Conservation (phyloP, 257 asterid genomes). For the Gentiana straminea region DNA sequence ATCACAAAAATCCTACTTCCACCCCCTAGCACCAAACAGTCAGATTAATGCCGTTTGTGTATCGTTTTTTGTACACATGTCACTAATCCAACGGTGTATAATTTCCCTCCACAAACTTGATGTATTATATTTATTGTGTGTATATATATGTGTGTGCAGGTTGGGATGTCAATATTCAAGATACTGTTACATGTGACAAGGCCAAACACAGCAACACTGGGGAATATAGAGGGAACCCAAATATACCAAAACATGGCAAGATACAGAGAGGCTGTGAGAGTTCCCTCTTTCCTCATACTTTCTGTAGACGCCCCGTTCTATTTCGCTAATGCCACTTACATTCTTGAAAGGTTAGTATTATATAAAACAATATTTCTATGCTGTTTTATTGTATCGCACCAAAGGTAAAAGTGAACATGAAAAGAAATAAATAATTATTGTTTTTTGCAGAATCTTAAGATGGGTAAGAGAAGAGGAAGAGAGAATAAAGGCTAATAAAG, state of each 20-base stretch:
- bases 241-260: conserved; percentile 55
- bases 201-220: conserved; percentile 65
- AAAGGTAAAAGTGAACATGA: not conserved
- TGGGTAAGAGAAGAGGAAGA: conserved; percentile 97
- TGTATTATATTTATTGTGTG: not conserved
- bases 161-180: conserved; percentile 92
- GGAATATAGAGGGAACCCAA: conserved; percentile 79
- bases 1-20: not conserved
- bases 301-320: conserved; percentile 81
- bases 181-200: conserved; percentile 78
- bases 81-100: not conserved
- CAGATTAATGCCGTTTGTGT: too few relatives aligned
- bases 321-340: conserved; percentile 78
- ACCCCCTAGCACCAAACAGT: too few relatives aligned
- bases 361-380: not conserved
- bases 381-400: not conserved
- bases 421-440: not conserved
- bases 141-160: conserved; percentile 24
- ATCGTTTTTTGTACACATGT: too few relatives aligned
- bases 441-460: conserved; percentile 46
- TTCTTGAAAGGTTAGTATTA: conserved; percentile 64
- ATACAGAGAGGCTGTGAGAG: conserved; percentile 57
- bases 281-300: conserved; percentile 60
- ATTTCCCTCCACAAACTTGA: not conserved
- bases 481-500: conserved; percentile 35